Evolutionary conservation across 495 filamentous ascomycete species (phyloP), one percentile per base, ranked within the genome.

Genomic region (Aspergillus avenaceus): DNA sequence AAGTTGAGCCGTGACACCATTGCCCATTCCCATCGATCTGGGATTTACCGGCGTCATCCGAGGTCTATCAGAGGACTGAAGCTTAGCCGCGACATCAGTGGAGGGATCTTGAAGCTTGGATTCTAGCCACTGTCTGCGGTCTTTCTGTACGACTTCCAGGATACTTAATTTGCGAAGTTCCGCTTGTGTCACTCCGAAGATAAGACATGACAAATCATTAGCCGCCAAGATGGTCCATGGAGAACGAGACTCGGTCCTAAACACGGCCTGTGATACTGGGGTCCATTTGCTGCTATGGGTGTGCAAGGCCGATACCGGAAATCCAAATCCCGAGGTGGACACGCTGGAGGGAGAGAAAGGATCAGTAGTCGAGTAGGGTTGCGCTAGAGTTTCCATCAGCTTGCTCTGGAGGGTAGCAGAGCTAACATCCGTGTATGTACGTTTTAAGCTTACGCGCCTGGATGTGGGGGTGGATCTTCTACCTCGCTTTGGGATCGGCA

Each of bases 201-300:
- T 81, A 22, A 98, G 77, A 68, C 93, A 98, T 13, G 95, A 92
- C 27, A 98, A 75, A 65, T 98, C 93, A 61, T 98, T 98, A n/a
- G 93, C 95, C 7, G 92, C 86, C 40, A 96, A 75, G 47, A 98
- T 96, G 2, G 92, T 97, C 88, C 90, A 98, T 4, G 93, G 95
- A 8, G 86, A 77, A 37, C 84, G 77, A 37, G 88, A 78, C 66
- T 95, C 88, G 13, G 93, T 98, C 14, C 92, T 91, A 60, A 98
- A 98, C 43, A 98, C 95, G 31, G 93, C 93, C 69, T 98, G 95
- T 14, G 90, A 87, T 24, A 91, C 87, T 7, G 91, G 91, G 7
- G 86, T 86, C 84, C 86, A 96, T 62, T 95, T 85, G 62, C 84
- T 92, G 49, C 88, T 82, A 69, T 97, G 91, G 19, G 87, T 88